Percentiles rank a stretch among this genome's conserved stretches.
phyloP scores from a whole-genome alignment of 768 basidiomycete species.

The Melanogaster broomeanus region DNA sequence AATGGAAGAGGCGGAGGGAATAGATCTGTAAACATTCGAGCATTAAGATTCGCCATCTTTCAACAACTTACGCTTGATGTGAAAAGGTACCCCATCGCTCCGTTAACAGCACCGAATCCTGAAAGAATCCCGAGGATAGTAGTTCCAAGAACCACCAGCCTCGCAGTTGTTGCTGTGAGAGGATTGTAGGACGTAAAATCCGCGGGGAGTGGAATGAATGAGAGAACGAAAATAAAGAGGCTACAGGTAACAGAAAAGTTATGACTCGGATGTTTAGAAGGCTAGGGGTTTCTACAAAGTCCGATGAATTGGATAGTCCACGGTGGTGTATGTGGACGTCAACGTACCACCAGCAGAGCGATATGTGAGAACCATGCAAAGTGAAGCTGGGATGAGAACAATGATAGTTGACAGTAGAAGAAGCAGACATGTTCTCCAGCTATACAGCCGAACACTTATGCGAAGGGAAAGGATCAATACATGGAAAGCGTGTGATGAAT shows the following conservation, averaged over 20 bases:
- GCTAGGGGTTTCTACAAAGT: conserved; percentile 21
- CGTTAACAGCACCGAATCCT: conserved; percentile 75
- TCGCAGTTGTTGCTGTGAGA: conserved; percentile 52
- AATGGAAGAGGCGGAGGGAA: conserved; percentile 36
- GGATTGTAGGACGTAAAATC: conserved; percentile 43
- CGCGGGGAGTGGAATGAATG: conserved; percentile 66
- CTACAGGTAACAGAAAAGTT: conserved; percentile 46
- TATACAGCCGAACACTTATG: conserved; percentile 58
- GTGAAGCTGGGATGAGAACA: conserved; percentile 64
- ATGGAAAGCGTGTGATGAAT: neutral
- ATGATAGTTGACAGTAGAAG: conserved; percentile 62
- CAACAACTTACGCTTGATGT: conserved; percentile 24
- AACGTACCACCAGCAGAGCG: conserved; percentile 34
- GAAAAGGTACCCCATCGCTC: conserved; percentile 51
- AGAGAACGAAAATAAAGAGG: conserved; percentile 60
- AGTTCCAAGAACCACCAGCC: conserved; percentile 76
- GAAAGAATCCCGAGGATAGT: conserved; percentile 78
- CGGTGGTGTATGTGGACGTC: neutral
- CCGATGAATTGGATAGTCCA: neutral
- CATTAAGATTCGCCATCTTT: conserved; percentile 11
- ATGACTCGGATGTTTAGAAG: conserved; percentile 22
- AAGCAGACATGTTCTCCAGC: conserved; percentile 69
- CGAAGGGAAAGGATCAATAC: neutral
- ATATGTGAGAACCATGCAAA: conserved; percentile 58
- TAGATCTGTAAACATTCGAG: conserved; percentile 17